These are phyloP conservation scores for Santalum album DNA, from an alignment of 164 flowering plant genomes.

Conservation along the genomic window DNA sequence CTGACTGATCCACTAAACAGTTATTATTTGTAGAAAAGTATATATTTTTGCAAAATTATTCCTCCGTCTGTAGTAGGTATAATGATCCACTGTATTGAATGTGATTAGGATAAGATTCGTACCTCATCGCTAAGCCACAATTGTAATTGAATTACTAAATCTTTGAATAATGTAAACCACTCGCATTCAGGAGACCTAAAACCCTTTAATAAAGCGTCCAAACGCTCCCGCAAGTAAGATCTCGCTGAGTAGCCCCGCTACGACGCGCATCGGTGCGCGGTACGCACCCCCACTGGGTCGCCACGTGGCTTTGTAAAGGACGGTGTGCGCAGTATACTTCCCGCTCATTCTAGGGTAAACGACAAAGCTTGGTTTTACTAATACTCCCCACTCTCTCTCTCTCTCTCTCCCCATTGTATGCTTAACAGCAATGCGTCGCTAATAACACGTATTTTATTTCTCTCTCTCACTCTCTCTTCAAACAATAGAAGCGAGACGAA, in stretches of 20 bases:
- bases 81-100: too few species aligned
- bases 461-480: neutral
- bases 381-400: neutral
- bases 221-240: too few species aligned
- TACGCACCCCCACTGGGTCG: neutral
- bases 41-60: too few species aligned
- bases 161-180: too few species aligned
- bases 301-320: neutral
- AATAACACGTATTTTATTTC: slow-evolving; percentile 6
- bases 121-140: too few species aligned
- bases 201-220: too few species aligned
- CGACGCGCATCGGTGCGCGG: neutral
- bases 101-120: too few species aligned
- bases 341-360: neutral
- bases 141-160: too few species aligned
- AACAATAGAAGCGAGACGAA: slow-evolving; percentile 4
- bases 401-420: slow-evolving; percentile 3
- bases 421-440: slow-evolving; percentile 23
- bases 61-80: too few species aligned
- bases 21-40: too few species aligned
- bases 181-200: too few species aligned
- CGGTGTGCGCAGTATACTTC: slow-evolving; percentile 1
- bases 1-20: too few species aligned
- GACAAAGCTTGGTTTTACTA: neutral
- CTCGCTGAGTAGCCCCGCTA: neutral